These are phyloP conservation scores for Eucalyptus regnans DNA, from an alignment of 345 rosid species.

Conservation along the genomic window DNA sequence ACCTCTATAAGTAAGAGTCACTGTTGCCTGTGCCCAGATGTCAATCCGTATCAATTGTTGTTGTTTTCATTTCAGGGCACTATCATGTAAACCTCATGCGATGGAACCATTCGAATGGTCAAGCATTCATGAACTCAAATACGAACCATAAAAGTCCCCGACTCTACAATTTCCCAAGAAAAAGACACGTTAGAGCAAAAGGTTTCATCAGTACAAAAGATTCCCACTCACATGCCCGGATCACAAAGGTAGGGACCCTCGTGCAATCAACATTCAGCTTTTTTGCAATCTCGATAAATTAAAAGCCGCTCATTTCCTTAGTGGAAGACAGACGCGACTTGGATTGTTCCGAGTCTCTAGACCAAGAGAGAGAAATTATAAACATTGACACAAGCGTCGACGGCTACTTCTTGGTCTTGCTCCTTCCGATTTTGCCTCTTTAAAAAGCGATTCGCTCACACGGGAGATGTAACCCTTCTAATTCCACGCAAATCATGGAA, in stretches of 20 bases:
- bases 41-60: neutral
- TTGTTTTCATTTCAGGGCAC: neutral
- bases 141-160: neutral
- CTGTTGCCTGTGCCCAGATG: neutral
- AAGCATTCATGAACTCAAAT: neutral
- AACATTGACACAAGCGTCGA: neutral
- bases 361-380: neutral
- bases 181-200: neutral
- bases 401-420: neutral
- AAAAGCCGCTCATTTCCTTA: neutral
- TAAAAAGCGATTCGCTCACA: neutral
- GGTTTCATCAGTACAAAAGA: neutral
- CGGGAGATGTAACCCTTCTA: neutral
- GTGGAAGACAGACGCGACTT: neutral
- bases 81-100: neutral
- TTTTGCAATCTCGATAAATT: neutral
- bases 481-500: neutral
- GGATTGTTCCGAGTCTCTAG: neutral
- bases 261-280: neutral
- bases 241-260: neutral
- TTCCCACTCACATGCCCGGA: neutral
- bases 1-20: neutral
- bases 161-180: neutral
- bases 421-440: neutral
- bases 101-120: too few relatives aligned